Evolutionary conservation across 768 basidiomycete genomes (phyloP).

Genomic region (Cyathus striatus): DNA sequence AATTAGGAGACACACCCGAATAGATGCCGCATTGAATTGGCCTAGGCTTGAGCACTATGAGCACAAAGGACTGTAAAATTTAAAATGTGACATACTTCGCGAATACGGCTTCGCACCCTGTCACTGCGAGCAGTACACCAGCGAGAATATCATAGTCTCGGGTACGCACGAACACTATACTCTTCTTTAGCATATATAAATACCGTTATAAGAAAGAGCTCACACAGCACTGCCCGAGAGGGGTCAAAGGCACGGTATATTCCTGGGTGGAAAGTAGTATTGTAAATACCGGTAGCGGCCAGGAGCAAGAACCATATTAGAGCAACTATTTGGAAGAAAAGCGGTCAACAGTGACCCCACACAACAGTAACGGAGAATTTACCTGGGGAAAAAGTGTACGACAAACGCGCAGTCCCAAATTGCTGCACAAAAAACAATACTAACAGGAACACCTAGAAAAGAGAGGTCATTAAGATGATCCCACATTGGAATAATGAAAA

Average conservation of each 20-base stretch:
- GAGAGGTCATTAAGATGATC: background rate
- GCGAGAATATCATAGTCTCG: conserved; percentile 54
- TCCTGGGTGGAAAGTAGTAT: conserved; percentile 47
- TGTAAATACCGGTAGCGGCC: conserved; percentile 49
- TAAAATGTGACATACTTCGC: conserved; percentile 44
- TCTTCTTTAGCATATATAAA: background rate
- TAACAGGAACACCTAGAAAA: conserved; percentile 43
- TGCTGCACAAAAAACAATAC: conserved; percentile 54
- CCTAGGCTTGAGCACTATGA: conserved; percentile 39
- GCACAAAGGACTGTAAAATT: background rate
- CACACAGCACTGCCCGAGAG: conserved; percentile 57
- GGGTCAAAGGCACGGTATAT: conserved; percentile 68
- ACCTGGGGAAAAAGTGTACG: conserved; percentile 52
- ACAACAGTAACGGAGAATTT: no score
- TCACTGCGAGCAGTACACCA: conserved; percentile 62
- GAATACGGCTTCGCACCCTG: conserved; percentile 66
- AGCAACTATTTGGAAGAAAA: conserved; percentile 30
- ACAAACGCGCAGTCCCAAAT: conserved; percentile 52
- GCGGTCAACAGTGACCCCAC: background rate
- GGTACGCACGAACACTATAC: conserved; percentile 69
- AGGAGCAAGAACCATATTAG: conserved; percentile 53
- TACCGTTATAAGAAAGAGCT: conserved; percentile 11
- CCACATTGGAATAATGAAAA: no score
- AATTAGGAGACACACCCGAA: conserved; percentile 38
- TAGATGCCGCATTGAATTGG: conserved; percentile 59